These are phyloP conservation scores for Immersiella caudata DNA, from an alignment of 495 filamentous ascomycete genomes.

Conservation along the genomic window DNA sequence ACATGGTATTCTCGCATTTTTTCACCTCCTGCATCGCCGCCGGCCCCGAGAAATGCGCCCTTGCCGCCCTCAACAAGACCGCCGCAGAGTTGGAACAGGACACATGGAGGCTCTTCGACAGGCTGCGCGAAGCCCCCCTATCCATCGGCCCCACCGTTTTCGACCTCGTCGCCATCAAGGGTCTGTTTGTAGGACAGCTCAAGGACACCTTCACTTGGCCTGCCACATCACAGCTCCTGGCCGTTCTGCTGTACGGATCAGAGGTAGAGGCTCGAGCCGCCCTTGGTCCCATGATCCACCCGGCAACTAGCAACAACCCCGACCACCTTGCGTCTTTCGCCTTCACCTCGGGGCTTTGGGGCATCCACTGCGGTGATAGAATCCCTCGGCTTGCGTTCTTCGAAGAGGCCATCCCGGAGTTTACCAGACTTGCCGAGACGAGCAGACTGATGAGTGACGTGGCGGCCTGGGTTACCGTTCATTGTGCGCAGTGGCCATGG, in stretches of 20 bases:
- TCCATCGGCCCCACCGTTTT: constrained; percentile 24
- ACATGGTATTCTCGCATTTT: constrained; percentile 39
- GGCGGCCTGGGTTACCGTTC: constrained; percentile 28
- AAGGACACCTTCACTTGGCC: constrained; percentile 34
- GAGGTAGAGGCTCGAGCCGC: not conserved
- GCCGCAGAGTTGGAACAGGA: constrained; percentile 40
- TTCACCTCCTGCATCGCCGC: constrained; percentile 32
- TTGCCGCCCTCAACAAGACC: constrained; percentile 32
- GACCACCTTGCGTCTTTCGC: not conserved
- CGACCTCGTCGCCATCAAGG: constrained; percentile 34
- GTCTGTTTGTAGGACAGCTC: constrained; percentile 28
- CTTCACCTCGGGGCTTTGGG: not conserved
- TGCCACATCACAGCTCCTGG: constrained; percentile 25
- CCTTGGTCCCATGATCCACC: not conserved
- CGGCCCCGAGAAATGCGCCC: constrained; percentile 6
- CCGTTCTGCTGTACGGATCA: constrained; percentile 31
- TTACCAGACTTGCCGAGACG: not conserved
- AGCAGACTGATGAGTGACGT: constrained; percentile 15
- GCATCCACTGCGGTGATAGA: constrained; percentile 16
- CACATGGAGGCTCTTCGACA: constrained; percentile 35
- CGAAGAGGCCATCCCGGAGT: not conserved
- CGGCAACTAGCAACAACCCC: no score
- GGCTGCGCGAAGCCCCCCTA: constrained; percentile 35
- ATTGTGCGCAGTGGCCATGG: constrained; percentile 49
- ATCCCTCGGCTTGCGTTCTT: not conserved